phyloP scores from a whole-genome alignment of 306 rosid species.

The Pyrus betulifolia region DNA sequence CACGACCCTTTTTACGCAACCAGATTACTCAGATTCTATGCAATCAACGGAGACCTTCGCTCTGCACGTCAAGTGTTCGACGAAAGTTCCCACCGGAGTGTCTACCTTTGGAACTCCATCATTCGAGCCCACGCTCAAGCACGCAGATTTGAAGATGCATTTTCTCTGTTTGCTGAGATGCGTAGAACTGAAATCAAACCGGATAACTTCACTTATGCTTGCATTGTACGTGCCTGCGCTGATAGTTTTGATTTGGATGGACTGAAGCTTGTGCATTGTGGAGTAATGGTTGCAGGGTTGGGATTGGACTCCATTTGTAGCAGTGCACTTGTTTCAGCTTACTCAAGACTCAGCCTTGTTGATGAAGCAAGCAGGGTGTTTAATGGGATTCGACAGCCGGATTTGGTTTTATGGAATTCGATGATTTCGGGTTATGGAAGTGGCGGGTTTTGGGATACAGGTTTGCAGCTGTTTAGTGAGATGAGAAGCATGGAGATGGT shows the following conservation, averaged over 20 bases:
- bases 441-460: constrained; percentile 52
- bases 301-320: constrained; percentile 31
- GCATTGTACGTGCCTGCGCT: constrained; percentile 34
- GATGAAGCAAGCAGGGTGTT: constrained; percentile 62
- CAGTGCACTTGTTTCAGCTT: constrained; percentile 55
- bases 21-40: constrained; percentile 43
- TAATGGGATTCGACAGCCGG: constrained; percentile 39
- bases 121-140: constrained; percentile 69
- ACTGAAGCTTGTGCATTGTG: constrained; percentile 33
- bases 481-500: constrained; percentile 44
- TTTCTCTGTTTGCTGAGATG: constrained; percentile 53
- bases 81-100: constrained; percentile 42
- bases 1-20: constrained; percentile 76
- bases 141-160: constrained; percentile 32
- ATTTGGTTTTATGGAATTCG: constrained; percentile 78
- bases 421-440: constrained; percentile 61
- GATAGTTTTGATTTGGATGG: constrained; percentile 23
- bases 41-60: constrained; percentile 28
- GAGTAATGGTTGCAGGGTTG: constrained; percentile 27
- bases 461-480: constrained; percentile 39
- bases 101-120: constrained; percentile 78
- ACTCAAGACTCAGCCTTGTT: constrained; percentile 58
- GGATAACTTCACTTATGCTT: constrained; percentile 41
- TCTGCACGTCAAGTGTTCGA: constrained; percentile 61
- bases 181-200: constrained; percentile 36